phyloP scores from a whole-genome alignment of 352 stramenopile genomes.

The Pythium utonaiense region DNA sequence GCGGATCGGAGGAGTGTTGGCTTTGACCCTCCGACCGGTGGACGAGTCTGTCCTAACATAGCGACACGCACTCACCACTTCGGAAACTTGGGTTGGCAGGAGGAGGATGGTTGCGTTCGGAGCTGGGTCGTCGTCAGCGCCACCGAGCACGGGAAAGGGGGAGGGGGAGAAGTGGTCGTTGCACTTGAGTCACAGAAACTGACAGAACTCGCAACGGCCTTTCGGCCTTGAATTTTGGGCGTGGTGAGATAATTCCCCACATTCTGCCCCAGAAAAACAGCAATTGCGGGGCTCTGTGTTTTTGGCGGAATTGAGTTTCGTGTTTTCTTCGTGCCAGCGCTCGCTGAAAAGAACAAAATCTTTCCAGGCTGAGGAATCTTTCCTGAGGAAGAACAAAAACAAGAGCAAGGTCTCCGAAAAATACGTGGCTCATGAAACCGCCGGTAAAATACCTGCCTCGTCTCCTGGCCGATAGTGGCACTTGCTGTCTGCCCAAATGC shows the following conservation, averaged over 20 bases:
- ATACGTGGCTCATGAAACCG: neutral
- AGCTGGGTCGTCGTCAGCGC: neutral
- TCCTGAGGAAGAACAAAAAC: neutral
- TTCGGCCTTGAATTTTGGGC: neutral
- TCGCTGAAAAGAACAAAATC: conserved; percentile 1
- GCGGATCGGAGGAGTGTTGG: neutral
- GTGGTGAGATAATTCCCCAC: conserved; percentile 1
- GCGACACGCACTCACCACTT: neutral
- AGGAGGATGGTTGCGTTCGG: neutral
- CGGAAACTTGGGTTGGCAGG: neutral
- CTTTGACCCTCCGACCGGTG: conserved; percentile 2
- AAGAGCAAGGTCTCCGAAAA: too few relatives aligned
- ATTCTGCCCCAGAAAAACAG: neutral
- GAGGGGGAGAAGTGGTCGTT: neutral
- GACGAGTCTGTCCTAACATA: neutral
- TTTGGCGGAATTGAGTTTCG: neutral
- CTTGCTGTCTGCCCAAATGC: neutral
- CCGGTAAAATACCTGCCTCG: neutral
- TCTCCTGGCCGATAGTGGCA: conserved; percentile 1
- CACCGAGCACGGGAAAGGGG: conserved; percentile 1
- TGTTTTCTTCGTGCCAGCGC: neutral
- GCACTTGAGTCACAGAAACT: too few relatives aligned
- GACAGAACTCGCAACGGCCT: too few relatives aligned
- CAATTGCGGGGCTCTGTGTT: conserved; percentile 1
- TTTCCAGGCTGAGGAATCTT: neutral